Evolutionary conservation across 306 rosid genomes (phyloP), one percentile per base, ranked within the genome.

Genomic region (Mimosa bimucronata): DNA sequence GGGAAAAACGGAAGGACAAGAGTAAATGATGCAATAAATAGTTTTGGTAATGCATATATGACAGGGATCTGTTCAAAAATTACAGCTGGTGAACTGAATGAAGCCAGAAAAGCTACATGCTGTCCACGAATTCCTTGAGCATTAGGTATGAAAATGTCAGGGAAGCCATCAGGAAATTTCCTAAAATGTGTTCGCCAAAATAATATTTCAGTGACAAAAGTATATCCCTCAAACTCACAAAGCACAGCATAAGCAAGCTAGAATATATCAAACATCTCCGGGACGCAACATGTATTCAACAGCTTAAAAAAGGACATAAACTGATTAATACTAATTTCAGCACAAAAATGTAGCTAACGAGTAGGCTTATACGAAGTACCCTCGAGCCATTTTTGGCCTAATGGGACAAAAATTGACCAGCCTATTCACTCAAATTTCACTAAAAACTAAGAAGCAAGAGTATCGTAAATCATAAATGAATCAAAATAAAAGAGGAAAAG

Each of bases 1-100:
- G 99, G 98, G 75, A 95, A 95, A 79, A 95, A 95, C 0, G 99
- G 99, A 80, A 93, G 98, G 78, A 95, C 99, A 46, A 95, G 94
- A 30, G 98, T 87, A 81, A 95, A 95, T 7, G 99, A 95, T 30
- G 98, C 77, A 62, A 95, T 61, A 80, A 95, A 95, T 86, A 95
- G 71, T 73, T 95, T 95, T 29, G 99, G 99, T 88, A 95, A 83
- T 5, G 98, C 98, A 81, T 95, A 95, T 19, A 91, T 90, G 21
- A 95, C 97, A 73, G 99, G 94, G 7, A 95, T 92, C 90, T 95
- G 99, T 92, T 95, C 99, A 80, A 95, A 95, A 55, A 95, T 95
- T 65, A 91, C 94, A 21, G 88, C 88, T 13, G 99, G 99, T 26
- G 99, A 95, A 67, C 91, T 93, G 84, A 95, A 95, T 26, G 99